These are phyloP conservation scores for Sequoiadendron giganteum DNA, from an alignment of 75 land plant genomes.

Conservation along the genomic window DNA sequence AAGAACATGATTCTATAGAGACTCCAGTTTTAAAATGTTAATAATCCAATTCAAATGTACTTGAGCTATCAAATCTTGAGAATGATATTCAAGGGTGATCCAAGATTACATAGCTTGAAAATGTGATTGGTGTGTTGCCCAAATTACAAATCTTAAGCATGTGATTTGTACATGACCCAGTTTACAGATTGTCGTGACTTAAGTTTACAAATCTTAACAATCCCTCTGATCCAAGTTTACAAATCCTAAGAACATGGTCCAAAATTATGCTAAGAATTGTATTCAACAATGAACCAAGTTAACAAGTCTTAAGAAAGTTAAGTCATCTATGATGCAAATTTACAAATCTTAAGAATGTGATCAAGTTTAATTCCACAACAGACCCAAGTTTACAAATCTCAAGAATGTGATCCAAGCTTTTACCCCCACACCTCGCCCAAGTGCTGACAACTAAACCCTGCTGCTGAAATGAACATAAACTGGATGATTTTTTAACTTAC, in stretches of 20 bases:
- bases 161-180: too few species aligned
- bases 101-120: background rate
- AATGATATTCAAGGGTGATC: background rate
- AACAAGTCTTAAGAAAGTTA: background rate
- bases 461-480: background rate
- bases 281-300: background rate
- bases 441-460: background rate
- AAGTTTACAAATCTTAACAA: background rate
- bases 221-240: background rate
- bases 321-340: background rate
- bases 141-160: background rate
- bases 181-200: too few species aligned
- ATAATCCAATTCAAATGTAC: too few species aligned
- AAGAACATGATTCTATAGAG: background rate
- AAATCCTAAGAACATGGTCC: background rate
- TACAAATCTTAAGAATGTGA: background rate
- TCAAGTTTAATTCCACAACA: background rate
- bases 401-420: background rate
- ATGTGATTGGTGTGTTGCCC: background rate
- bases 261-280: background rate
- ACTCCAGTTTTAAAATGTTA: too few species aligned
- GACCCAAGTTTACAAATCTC: background rate
- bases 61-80: background rate
- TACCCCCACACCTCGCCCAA: background rate
- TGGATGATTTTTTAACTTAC: constrained; percentile 27